Base-by-base conservation (phyloP, 169 alveolate species). In the Eimeria sp. region DNA sequence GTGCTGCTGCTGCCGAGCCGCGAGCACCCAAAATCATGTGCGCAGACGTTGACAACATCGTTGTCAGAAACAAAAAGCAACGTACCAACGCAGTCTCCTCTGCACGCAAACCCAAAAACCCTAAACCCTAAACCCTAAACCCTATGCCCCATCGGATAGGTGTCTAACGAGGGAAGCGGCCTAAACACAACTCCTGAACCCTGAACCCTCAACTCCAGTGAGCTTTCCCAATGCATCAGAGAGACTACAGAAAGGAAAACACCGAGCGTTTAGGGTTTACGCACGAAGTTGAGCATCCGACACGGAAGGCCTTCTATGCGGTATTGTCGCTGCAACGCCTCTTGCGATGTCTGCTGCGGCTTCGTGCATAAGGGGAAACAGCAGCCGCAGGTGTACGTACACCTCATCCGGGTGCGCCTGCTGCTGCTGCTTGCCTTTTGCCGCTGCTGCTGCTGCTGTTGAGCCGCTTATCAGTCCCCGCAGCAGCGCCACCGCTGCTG, bases 71-170 rank as follows among this genome's bases (percentile, higher is more conserved):
- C 89, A 78, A 47, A 4, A 78, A 78, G 65, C 89, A 78, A 18
- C 89, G 89, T 10, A 78, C 89, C 65, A 78, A 27, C n/a, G 89
- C 89, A 51, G 89, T 78, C 89, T 78, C 89, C 67, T 78, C 89
- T 78, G 89, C 40, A 45, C 89, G 84, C 84, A 78, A 40, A 78
- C 84, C 84, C 47, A 0, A 73, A 73, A 73, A 45, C 84, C 84
- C 13, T 1, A 73, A 73, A 73, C 84, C 84, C 57, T 73, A 73
- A 73, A 73, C 84, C 84, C 57, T 34, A 1, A 73, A 73, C 84
- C 84, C 84, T 73, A 73, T 10, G 34, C 84, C 54, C 76, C 40
- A 1, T 34, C 40, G 40, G 40, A 34, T 34, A 34, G 40, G 40
- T 34, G 40, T 34, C 40, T 34, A 34, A 34, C 40, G 40, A 34